Base-by-base conservation (phyloP, 345 rosid species). In the Theobroma cacao region DNA sequence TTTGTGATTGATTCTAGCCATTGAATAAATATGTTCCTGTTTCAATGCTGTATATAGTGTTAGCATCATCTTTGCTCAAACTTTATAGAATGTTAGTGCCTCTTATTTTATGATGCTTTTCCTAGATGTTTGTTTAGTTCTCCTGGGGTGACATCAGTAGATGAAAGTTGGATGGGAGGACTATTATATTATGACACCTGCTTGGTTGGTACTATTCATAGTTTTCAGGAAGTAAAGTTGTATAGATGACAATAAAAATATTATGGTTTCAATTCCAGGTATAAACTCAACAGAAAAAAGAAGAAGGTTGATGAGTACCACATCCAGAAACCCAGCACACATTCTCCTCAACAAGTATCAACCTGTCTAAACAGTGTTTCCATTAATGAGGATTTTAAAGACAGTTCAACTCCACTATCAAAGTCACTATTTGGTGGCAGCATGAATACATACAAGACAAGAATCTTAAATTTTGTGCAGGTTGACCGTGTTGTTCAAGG, bases 391-490 rank as follows among this genome's bases (percentile, higher is more conserved):
- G 94, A 91, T 71, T 82, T 89, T 80, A 88, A 87, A 82, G 91
- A 94, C 40, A 97, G 90, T 58, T 62, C 68, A 18, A 84, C 73
- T 78, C 81, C 81, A 59, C 86, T 96, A 67, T 92, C 97, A 13
- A 96, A 91, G 85, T 96, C 97, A 41, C 82, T 94, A 75, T 58
- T 89, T 18, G 89, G 92, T 82, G 99, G 98, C 76, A 94, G 88
- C 80, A 86, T 89, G 86, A 96, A 94, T 80, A 84, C 81, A 52
- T 85, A 81, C 92, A 96, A 94, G 91, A 89, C 79, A n/a, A 89
- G 97, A 88, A 70, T 90, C 73, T 61, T 90, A 72, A 88, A 89
- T 73, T 90, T 89, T 83, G 17, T 47, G 67, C 88, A 64, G 72
- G 78, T 80, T 41, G 98, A 95, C n/a, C 92, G 79, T 72, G 82